Evolutionary conservation across 192 early-diverging fungal species (phyloP).

Genomic region (Glomus cerebriforme): DNA sequence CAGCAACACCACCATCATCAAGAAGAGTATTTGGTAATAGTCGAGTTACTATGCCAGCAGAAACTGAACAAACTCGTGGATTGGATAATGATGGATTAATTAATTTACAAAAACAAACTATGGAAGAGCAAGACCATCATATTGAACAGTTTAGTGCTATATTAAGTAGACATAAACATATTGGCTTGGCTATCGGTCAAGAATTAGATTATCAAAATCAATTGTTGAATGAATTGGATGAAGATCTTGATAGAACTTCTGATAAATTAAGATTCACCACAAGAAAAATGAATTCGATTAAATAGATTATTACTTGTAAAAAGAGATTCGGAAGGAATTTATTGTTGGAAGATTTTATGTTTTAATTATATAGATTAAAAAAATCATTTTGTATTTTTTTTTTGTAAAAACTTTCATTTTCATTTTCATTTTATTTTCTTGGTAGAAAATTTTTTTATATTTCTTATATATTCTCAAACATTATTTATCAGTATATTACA

Average conservation of each 20-base stretch:
- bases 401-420: too few species aligned
- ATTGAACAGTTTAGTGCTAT: slow-evolving; percentile 76
- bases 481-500: too few species aligned
- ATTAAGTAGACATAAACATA: slow-evolving; percentile 79
- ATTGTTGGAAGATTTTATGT: too few species aligned
- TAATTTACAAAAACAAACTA: slow-evolving; percentile 72
- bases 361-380: too few species aligned
- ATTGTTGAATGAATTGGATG: slow-evolving; percentile 81
- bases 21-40: slow-evolving; percentile 75
- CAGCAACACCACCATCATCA: slow-evolving; percentile 23
- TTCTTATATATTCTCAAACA: too few species aligned
- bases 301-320: slow-evolving; percentile 34
- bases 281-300: slow-evolving; percentile 78
- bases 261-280: slow-evolving; percentile 73
- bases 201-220: slow-evolving; percentile 93
- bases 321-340: too few species aligned
- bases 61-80: slow-evolving; percentile 78
- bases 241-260: slow-evolving; percentile 74
- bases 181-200: slow-evolving; percentile 83
- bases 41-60: slow-evolving; percentile 52
- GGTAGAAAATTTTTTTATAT: too few species aligned
- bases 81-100: slow-evolving; percentile 78
- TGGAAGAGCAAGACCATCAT: slow-evolving; percentile 82
- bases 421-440: too few species aligned
- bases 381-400: too few species aligned